A percentile compares a stretch with the other conserved stretches of the same genome.
These are phyloP conservation scores for Rubus idaeus DNA, from an alignment of 306 rosid genomes.

Conservation along the genomic window DNA sequence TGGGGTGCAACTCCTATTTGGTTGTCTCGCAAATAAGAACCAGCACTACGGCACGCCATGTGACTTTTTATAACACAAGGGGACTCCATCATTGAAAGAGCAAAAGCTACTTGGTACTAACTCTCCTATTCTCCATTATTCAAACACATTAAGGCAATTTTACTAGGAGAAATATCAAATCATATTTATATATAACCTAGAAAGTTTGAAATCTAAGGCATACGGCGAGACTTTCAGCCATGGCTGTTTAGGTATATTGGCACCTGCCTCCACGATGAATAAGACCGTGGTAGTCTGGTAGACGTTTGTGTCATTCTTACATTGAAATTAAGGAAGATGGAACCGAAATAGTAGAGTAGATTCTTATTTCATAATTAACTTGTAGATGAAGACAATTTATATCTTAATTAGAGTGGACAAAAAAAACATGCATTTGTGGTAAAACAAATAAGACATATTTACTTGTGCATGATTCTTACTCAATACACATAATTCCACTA, in stretches of 20 bases:
- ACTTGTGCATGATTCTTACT: constrained; percentile 28
- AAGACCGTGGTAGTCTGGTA: not conserved
- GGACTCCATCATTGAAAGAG: constrained; percentile 31
- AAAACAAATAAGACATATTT: constrained; percentile 47
- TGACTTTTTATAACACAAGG: constrained; percentile 29
- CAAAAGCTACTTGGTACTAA: not conserved
- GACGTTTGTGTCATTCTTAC: not conserved
- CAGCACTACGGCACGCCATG: constrained; percentile 21
- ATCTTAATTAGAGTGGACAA: not conserved
- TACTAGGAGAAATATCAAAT: not conserved
- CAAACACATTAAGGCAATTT: not conserved
- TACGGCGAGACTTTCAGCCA: not conserved
- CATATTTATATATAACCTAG: not conserved
- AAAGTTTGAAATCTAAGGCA: not conserved
- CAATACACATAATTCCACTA: constrained; percentile 38
- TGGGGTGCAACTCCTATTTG: constrained; percentile 25
- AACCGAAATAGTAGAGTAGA: not conserved
- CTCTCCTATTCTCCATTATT: not conserved
- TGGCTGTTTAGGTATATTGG: not conserved
- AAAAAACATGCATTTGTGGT: constrained; percentile 12
- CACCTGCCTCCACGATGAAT: not conserved
- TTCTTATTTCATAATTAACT: not conserved
- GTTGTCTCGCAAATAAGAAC: constrained; percentile 19
- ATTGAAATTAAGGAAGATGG: not conserved
- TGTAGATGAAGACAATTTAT: constrained; percentile 2